Conservation (phyloP, 2,329 filamentous ascomycete species). For the Ilyonectria destructans region DNA sequence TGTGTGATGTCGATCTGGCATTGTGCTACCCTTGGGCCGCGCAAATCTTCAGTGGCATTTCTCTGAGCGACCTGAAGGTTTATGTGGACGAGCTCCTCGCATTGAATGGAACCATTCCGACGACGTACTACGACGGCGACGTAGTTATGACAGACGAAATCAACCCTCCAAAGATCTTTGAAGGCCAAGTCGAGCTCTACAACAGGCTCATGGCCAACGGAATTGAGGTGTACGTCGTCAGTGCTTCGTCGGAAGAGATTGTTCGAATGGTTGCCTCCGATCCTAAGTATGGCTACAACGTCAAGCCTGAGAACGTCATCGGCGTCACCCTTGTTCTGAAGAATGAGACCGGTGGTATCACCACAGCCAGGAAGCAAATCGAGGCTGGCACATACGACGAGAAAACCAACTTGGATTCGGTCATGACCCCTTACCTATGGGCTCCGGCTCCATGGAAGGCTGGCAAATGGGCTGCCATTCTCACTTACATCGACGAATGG, state of each 20-base stretch:
- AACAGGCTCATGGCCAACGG: slow-evolving; percentile 61
- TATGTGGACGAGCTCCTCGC: slow-evolving; percentile 65
- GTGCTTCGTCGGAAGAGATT: slow-evolving; percentile 61
- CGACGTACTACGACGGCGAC: slow-evolving; percentile 57
- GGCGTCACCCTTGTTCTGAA: slow-evolving; percentile 59
- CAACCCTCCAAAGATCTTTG: slow-evolving; percentile 56
- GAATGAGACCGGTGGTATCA: slow-evolving; percentile 51
- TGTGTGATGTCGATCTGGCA: slow-evolving; percentile 60
- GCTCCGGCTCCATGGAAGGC: slow-evolving; percentile 62
- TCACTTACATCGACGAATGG: slow-evolving; percentile 61
- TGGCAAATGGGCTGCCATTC: slow-evolving; percentile 62
- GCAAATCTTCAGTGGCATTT: slow-evolving; percentile 60
- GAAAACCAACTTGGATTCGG: slow-evolving; percentile 57
- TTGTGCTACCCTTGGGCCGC: slow-evolving; percentile 63
- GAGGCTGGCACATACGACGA: slow-evolving; percentile 55
- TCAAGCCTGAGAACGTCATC: slow-evolving; percentile 61
- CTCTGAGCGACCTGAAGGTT: slow-evolving; percentile 62
- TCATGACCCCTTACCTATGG: slow-evolving; percentile 60
- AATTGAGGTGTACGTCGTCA: slow-evolving; percentile 62
- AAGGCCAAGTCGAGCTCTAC: slow-evolving; percentile 61
- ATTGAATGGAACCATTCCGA: slow-evolving; percentile 55
- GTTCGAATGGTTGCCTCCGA: slow-evolving; percentile 64
- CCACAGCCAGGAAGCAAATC: slow-evolving; percentile 59
- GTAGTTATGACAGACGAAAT: slow-evolving; percentile 50
- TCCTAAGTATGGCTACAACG: slow-evolving; percentile 63